These are phyloP conservation scores for Starmerella bombi DNA, from an alignment of 805 yeast species.

Conservation along the genomic window DNA sequence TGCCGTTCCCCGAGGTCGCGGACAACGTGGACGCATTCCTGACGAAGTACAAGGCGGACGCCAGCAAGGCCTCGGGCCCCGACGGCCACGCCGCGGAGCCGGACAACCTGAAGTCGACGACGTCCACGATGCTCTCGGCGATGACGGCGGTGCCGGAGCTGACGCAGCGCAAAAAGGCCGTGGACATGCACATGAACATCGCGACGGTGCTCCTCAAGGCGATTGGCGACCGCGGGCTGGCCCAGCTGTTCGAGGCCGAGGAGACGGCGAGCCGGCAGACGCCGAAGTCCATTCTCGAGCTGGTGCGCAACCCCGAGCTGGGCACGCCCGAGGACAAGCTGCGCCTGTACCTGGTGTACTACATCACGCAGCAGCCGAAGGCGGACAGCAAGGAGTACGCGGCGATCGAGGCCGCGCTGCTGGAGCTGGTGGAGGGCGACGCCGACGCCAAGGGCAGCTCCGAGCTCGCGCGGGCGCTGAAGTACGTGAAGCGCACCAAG, in stretches of 20 bases:
- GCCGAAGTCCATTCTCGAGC: conserved; percentile 44
- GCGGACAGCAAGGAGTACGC: conserved; percentile 37
- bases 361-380: conserved; percentile 27
- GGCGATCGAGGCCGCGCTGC: conserved; percentile 52
- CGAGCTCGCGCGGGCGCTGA: conserved; percentile 46
- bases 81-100: conserved; percentile 38
- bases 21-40: conserved; percentile 85
- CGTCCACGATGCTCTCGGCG: conserved; percentile 64
- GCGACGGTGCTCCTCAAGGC: conserved; percentile 72
- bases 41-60: conserved; percentile 70
- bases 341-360: conserved; percentile 72
- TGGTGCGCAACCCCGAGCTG: conserved; percentile 42
- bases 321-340: conserved; percentile 57
- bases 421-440: conserved; percentile 1
- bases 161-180: conserved; percentile 71
- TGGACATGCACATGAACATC: conserved; percentile 95
- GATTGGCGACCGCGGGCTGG: conserved; percentile 74
- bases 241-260: conserved; percentile 86
- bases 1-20: conserved; percentile 98
- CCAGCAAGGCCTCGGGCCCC: conserved; percentile 66
- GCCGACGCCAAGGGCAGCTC: conserved; percentile 35
- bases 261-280: conserved; percentile 45
- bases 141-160: conserved; percentile 86
- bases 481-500: conserved; percentile 67
- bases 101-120: conserved; percentile 80